Base-by-base conservation (phyloP, 2,329 filamentous ascomycete species). In the Myriosclerotinia scirpicola region DNA sequence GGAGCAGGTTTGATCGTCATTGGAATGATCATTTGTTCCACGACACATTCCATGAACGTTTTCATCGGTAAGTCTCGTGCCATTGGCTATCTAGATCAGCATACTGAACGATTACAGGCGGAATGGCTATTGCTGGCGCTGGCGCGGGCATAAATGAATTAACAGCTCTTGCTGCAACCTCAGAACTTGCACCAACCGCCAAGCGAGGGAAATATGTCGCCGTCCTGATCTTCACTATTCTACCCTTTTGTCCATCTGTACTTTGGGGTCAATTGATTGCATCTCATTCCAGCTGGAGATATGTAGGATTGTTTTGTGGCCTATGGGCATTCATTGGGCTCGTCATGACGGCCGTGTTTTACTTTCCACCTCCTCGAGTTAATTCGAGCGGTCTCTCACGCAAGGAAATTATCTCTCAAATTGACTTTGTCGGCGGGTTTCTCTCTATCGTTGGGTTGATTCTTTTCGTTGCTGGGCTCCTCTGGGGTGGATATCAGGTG, bases 131-230 rank as follows among this genome's bases (percentile, higher is more conserved):
- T 69, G 82, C 87, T 12, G 88, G 88, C 1, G 79, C 85, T 7
- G 88, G 88, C 44, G 87, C 87, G 14, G 88, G 88, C 17, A 83
- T 90, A 68, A 87, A 87, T 70, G 88, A 90, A 75, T 66, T 44
- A 44, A 90, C 87, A 7, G 87, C 88, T 5, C 79, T 91, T 11
- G 87, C 88, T 38, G 88, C 83, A 44, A 88, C 87, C 1, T 86
- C 87, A 2, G 88, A 91, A 74, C 81, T 91, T 68, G 89, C 87
- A 0, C 88, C 89, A 1, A 85, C 85, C 26, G 80, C 83, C 22
- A 85, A 89, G 75, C 83, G 89, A 58, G 88, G 70, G 38, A 83
- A 82, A 73, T 88, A 88, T 69, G 84, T 88, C n/a, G 83, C 84
- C 7, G 74, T 83, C 1, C 76, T 89, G 14, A 81, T 87, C 38